Evolutionary conservation across 2,329 filamentous ascomycete genomes (phyloP).

Genomic region (Neofusicoccum umdonicola): DNA sequence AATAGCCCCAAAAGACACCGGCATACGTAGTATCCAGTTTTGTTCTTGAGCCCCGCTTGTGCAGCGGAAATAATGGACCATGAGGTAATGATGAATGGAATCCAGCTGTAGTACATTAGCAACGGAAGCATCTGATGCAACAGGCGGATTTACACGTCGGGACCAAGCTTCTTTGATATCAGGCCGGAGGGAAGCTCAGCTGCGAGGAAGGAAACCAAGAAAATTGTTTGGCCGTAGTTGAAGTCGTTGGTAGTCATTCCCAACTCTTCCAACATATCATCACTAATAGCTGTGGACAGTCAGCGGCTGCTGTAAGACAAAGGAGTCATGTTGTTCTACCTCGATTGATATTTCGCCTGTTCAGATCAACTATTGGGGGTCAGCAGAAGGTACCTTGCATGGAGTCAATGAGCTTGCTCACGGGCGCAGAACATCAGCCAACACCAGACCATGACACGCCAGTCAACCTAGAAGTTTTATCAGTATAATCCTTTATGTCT

Average conservation of each 20-base stretch:
- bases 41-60: constrained; percentile 18
- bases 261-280: constrained; percentile 25
- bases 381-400: too few relatives aligned
- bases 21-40: constrained; percentile 17
- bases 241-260: constrained; percentile 30
- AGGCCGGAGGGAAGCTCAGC: constrained; percentile 3
- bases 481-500: neutral
- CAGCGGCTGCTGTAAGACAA: constrained; percentile 25
- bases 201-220: constrained; percentile 25
- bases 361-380: constrained; percentile 21
- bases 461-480: constrained; percentile 21
- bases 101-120: neutral
- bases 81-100: constrained; percentile 16
- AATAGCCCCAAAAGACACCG: constrained; percentile 49
- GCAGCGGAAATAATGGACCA: constrained; percentile 19
- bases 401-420: neutral
- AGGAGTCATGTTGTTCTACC: constrained; percentile 5
- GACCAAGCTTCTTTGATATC: constrained; percentile 4
- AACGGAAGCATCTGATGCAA: neutral
- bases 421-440: constrained; percentile 27
- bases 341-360: constrained; percentile 29
- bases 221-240: constrained; percentile 29
- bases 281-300: neutral
- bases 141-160: neutral
- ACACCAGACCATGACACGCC: constrained; percentile 25